phyloP scores from a whole-genome alignment of 495 filamentous ascomycete species.

The Tricharina praecox region DNA sequence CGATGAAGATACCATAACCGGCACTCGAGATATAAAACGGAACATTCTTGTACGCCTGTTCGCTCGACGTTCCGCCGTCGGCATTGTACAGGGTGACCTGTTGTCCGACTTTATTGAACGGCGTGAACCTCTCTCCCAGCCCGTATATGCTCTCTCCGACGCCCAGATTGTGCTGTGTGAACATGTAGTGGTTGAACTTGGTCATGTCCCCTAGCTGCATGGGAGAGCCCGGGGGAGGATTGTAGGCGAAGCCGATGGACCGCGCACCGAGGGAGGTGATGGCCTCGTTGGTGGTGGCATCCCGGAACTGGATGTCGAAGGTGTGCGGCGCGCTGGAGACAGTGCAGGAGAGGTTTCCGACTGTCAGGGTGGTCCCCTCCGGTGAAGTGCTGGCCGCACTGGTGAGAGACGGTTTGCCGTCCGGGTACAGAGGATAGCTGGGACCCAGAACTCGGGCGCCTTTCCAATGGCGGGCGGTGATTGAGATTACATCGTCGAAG shows the following conservation, averaged over 20 bases:
- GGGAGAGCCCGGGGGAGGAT: no score
- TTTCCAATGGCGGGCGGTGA: constrained; percentile 49
- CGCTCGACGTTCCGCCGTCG: constrained; percentile 53
- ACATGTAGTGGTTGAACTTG: constrained; percentile 42
- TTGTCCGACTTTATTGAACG: constrained; percentile 54
- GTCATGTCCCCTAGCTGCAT: no score
- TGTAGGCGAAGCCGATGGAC: constrained; percentile 42
- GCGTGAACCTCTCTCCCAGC: constrained; percentile 53
- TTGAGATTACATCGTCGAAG: constrained; percentile 42
- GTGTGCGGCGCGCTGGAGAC: constrained; percentile 37
- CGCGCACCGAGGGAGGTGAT: constrained; percentile 42
- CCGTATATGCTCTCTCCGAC: constrained; percentile 62
- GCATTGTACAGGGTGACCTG: constrained; percentile 52
- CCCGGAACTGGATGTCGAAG: constrained; percentile 40
- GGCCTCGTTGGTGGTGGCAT: constrained; percentile 32
- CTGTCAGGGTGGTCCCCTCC: no score
- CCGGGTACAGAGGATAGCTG: constrained; percentile 44
- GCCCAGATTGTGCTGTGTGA: constrained; percentile 42
- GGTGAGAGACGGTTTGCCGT: constrained; percentile 33
- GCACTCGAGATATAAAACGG: constrained; percentile 51
- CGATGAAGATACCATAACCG: constrained; percentile 57
- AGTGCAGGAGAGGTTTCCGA: constrained; percentile 39
- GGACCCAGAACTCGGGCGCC: no score
- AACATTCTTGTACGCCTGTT: constrained; percentile 59
- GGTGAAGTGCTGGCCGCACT: constrained; percentile 36